These are phyloP conservation scores for Penicillium sp. DNA, from an alignment of 2,329 filamentous ascomycete genomes.

Conservation along the genomic window DNA sequence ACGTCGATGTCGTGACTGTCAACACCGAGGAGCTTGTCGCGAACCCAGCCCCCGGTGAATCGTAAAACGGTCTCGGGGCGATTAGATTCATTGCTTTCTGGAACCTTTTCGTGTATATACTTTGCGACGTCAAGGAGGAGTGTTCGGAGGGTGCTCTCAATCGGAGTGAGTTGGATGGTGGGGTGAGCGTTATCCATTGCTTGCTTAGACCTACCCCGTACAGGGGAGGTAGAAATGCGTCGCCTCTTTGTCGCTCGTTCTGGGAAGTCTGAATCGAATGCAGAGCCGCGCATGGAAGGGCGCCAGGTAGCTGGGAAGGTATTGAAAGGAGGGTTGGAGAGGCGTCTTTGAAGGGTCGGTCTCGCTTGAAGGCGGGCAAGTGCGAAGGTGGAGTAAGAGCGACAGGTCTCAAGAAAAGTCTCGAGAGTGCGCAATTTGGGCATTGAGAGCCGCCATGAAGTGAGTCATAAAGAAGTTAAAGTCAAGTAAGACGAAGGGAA, in stretches of 20 bases:
- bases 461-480: not conserved
- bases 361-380: slow-evolving; percentile 14
- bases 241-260: slow-evolving; percentile 32
- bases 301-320: slow-evolving; percentile 7
- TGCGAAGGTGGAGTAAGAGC: slow-evolving; percentile 10
- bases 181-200: slow-evolving; percentile 28
- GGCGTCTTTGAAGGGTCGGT: slow-evolving; percentile 7
- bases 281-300: slow-evolving; percentile 28
- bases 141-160: slow-evolving; percentile 67
- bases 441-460: slow-evolving; percentile 23
- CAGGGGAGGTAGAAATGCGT: slow-evolving; percentile 25
- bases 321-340: slow-evolving; percentile 11
- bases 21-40: slow-evolving; percentile 47
- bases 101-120: slow-evolving; percentile 50
- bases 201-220: slow-evolving; percentile 20
- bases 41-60: slow-evolving; percentile 50
- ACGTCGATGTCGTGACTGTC: slow-evolving; percentile 49
- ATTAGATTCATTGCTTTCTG: slow-evolving; percentile 20
- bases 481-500: not conserved
- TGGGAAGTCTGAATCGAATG: slow-evolving; percentile 15
- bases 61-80: slow-evolving; percentile 38
- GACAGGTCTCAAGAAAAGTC: slow-evolving; percentile 16
- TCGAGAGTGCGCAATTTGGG: slow-evolving; percentile 12
- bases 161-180: slow-evolving; percentile 58
- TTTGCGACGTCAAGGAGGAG: slow-evolving; percentile 77